These are phyloP conservation scores for Strobilomyces confusus DNA, from an alignment of 768 basidiomycete species.

Conservation along the genomic window DNA sequence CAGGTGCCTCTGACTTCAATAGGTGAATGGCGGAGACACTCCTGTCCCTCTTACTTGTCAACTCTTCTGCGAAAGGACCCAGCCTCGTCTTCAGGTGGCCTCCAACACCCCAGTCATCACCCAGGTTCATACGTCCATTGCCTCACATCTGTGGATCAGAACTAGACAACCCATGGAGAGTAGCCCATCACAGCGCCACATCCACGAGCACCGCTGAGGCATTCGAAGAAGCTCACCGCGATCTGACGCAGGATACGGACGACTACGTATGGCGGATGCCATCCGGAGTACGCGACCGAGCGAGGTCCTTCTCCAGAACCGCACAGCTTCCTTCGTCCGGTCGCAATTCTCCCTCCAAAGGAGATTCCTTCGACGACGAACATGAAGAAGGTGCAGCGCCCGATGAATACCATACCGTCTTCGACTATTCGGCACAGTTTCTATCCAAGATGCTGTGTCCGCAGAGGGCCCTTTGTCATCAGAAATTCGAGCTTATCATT, in stretches of 20 bases:
- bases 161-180: constrained; percentile 71
- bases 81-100: constrained; percentile 85
- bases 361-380: constrained; percentile 36
- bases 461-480: constrained; percentile 76
- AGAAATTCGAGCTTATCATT: constrained; percentile 88
- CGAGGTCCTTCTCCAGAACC: constrained; percentile 48
- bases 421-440: constrained; percentile 79
- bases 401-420: constrained; percentile 61
- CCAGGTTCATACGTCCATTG: constrained; percentile 68
- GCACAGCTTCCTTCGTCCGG: constrained; percentile 45
- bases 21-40: constrained; percentile 58
- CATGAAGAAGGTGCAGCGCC: constrained; percentile 31
- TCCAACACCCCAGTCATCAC: constrained; percentile 56
- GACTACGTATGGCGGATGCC: constrained; percentile 67
- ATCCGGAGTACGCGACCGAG: constrained; percentile 43
- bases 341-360: constrained; percentile 47
- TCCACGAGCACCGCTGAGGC: constrained; percentile 22
- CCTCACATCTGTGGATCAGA: constrained; percentile 46
- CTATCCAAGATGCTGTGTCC: constrained; percentile 82
- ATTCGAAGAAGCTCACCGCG: constrained; percentile 1
- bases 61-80: constrained; percentile 77
- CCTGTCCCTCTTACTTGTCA: constrained; percentile 77
- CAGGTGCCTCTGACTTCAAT: no score
- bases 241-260: constrained; percentile 26
- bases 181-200: constrained; percentile 49